Conservation (phyloP, 2,329 filamentous ascomycete species). For the Colletotrichum euphorbiae region DNA sequence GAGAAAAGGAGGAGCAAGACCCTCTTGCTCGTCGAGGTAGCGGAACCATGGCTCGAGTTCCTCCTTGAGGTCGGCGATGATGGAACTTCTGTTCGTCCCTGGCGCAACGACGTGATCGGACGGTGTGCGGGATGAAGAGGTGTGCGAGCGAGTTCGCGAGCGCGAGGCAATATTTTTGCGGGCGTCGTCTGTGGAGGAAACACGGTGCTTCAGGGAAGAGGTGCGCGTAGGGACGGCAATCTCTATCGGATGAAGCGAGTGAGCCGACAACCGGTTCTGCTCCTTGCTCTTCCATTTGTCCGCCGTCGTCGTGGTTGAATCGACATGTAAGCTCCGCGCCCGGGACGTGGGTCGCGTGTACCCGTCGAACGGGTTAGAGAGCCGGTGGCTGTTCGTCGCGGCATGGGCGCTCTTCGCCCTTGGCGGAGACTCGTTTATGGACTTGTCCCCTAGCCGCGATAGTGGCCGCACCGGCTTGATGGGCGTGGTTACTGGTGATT, state of each 20-base stretch:
- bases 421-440: conserved; percentile 36
- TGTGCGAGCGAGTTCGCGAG: conserved; percentile 23
- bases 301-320: not conserved
- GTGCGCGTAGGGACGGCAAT: conserved; percentile 37
- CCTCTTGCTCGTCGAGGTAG: conserved; percentile 37
- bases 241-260: conserved; percentile 31
- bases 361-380: conserved; percentile 36
- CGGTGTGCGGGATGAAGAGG: not conserved
- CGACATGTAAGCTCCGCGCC: conserved; percentile 37
- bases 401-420: conserved; percentile 35
- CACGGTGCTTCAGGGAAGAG: conserved; percentile 37
- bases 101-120: conserved; percentile 20
- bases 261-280: conserved; percentile 18
- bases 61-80: conserved; percentile 40
- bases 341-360: conserved; percentile 35
- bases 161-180: conserved; percentile 28
- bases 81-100: conserved; percentile 19
- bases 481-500: conserved; percentile 33
- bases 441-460: conserved; percentile 33
- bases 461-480: conserved; percentile 37
- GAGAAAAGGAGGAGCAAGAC: conserved; percentile 26
- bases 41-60: conserved; percentile 41
- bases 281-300: conserved; percentile 10
- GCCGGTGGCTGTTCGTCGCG: conserved; percentile 22
- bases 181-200: conserved; percentile 30